These are phyloP conservation scores for Aspergillus carbonarius DNA, from an alignment of 2,329 filamentous ascomycete genomes.

Conservation along the genomic window DNA sequence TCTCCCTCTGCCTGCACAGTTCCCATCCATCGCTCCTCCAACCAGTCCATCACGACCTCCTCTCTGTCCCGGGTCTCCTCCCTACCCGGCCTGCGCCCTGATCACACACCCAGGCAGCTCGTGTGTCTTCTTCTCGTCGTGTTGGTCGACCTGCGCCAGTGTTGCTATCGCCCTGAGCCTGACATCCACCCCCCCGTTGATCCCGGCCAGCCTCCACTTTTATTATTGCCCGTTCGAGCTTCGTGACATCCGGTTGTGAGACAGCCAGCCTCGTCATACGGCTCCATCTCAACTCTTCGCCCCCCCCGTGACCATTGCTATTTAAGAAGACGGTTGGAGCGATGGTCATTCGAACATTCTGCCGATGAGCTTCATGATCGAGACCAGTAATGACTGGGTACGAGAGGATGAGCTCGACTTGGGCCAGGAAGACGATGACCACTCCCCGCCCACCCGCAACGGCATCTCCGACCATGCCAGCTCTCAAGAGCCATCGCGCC, in stretches of 20 bases:
- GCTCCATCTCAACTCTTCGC: not conserved
- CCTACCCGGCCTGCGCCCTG: not conserved
- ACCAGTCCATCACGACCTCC: not conserved
- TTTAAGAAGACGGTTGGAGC: constrained; percentile 35
- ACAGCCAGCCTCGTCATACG: not conserved
- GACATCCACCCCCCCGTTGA: not conserved
- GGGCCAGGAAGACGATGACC: constrained; percentile 42
- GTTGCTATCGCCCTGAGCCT: not conserved
- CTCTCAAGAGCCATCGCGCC: constrained; percentile 18
- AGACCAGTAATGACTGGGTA: constrained; percentile 62
- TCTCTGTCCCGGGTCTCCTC: not conserved
- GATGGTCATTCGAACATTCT: constrained; percentile 52
- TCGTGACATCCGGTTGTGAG: not conserved
- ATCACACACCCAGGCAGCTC: not conserved
- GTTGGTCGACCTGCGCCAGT: not conserved
- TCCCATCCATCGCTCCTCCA: not conserved
- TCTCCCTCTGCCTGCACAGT: not conserved
- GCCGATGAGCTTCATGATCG: constrained; percentile 69
- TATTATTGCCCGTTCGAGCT: not conserved
- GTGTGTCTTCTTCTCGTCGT: not conserved
- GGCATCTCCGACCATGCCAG: constrained; percentile 21
- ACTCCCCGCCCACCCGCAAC: constrained; percentile 29
- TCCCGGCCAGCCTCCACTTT: constrained; percentile 2
- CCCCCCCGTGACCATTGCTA: not conserved
- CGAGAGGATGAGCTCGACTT: constrained; percentile 54